phyloP scores from a whole-genome alignment of 768 basidiomycete genomes.

The Trichaptum fuscoviolaceum region DNA sequence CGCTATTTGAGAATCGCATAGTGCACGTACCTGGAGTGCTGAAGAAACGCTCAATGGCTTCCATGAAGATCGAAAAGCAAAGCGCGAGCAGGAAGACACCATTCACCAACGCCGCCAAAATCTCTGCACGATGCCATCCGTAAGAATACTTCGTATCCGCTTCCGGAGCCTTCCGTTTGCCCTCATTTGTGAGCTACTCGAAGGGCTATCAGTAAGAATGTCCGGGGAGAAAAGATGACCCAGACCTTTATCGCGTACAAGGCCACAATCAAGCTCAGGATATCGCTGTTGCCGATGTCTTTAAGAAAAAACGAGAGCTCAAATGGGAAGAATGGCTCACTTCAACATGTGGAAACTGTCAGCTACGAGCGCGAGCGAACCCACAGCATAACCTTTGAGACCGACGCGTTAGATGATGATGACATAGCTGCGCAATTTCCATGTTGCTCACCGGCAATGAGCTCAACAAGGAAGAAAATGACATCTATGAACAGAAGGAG shows the following conservation, averaged over 20 bases:
- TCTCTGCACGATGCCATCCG: constrained; percentile 99
- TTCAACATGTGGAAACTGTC: constrained; percentile 99
- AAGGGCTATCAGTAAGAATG: constrained; percentile 12
- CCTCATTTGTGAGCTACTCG: constrained; percentile 46
- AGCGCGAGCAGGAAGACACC: constrained; percentile 96
- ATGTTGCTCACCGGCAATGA: constrained; percentile 60
- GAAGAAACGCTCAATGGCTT: constrained; percentile 90
- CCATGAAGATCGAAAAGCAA: constrained; percentile 92
- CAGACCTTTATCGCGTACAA: constrained; percentile 86
- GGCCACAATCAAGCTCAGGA: constrained; percentile 91
- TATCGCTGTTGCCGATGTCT: constrained; percentile 60
- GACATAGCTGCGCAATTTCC: background rate
- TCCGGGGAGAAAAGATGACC: constrained; percentile 10
- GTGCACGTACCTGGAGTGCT: constrained; percentile 58
- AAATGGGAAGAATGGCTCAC: constrained; percentile 38
- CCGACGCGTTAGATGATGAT: constrained; percentile 8
- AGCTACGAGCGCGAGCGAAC: constrained; percentile 90
- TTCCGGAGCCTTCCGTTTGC: constrained; percentile 29
- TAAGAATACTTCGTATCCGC: constrained; percentile 83
- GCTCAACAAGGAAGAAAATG: constrained; percentile 81
- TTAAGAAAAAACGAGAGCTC: constrained; percentile 12
- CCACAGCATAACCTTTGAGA: constrained; percentile 82
- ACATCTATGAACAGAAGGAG: constrained; percentile 81
- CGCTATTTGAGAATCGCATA: constrained; percentile 4
- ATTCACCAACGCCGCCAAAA: constrained; percentile 90